Evolutionary conservation across 176 grass and related monocot genomes (phyloP), one percentile per base, ranked within the genome.

Genomic region (Raddia distichophylla): DNA sequence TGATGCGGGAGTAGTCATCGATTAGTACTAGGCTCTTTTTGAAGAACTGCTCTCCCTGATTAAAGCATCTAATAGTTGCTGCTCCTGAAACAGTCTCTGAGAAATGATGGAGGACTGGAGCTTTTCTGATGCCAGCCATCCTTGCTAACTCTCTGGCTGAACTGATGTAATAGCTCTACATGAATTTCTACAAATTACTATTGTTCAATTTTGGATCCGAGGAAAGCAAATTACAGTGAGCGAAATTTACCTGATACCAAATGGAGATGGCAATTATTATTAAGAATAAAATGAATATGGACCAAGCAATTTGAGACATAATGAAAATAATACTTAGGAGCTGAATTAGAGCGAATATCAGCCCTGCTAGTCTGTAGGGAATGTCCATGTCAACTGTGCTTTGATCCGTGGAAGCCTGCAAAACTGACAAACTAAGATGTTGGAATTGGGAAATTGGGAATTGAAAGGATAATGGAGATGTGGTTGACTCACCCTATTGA

Each of bases 221-320:
- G 50, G n/a, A 75, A 85, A 64, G 6, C 54, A 86, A 70, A 50
- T 73, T 46, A 19, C 35, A 78, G 9, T 5, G n/a, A 37, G 15
- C 77, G 37, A 83, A 83, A 7, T 35, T 58, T 86, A 97, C 94
- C 94, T 97, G 94, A 82, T 97, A 97, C 85, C 82, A 92, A 75
- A 77, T 72, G 54, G 94, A 97, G 73, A 97, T 92, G 19, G 48
- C 66, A 71, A 97, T 67, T 79, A 90, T 76, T 64, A 92, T 80
- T 71, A 90, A 20, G 52, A 97, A 97, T 74, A 97, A 58, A 77
- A 94, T 65, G 76, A 97, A 91, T 75, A 97, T 92, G 37, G 94
- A 85, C 91, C 94, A 90, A 43, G 91, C 94, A 70, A 94, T 92
- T 90, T 97, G 94, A 60, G 91, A 92, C 94, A 97, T 92, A 5